Evolutionary conservation across 164 flowering plant species (phyloP).

Genomic region (Aristolochia fimbriata): DNA sequence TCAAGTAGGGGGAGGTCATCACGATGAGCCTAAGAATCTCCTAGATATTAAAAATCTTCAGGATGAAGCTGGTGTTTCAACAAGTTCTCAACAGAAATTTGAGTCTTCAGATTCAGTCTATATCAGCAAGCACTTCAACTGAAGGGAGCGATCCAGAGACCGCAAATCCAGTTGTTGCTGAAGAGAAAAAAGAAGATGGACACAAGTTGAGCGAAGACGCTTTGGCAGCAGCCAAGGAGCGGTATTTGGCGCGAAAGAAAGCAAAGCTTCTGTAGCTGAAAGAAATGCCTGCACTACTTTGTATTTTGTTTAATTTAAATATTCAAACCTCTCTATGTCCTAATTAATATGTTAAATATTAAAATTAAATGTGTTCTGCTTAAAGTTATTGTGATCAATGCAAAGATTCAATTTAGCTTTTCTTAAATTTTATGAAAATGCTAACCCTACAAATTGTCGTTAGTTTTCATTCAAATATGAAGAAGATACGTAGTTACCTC

Average conservation of each 20-base stretch:
- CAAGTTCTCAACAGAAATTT: not conserved
- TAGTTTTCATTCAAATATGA: no score
- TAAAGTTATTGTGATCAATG: no score
- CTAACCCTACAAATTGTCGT: no score
- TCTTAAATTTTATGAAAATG: no score
- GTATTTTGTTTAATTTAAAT: no score
- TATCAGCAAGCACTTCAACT: not conserved
- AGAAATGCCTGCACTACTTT: not conserved
- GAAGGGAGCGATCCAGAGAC: not conserved
- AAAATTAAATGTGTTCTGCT: no score
- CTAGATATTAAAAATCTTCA: no score
- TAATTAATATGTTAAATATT: no score
- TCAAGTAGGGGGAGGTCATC: not conserved
- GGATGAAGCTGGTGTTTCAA: not conserved
- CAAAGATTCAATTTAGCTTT: no score
- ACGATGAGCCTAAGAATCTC: not conserved
- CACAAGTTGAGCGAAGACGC: conserved; percentile 9
- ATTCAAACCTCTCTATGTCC: no score
- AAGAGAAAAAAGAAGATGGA: not conserved
- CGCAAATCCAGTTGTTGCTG: not conserved
- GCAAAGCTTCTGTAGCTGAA: conserved; percentile 4
- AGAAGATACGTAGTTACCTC: no score
- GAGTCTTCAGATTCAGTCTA: conserved; percentile 2
- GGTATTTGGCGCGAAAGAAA: conserved; percentile 15
- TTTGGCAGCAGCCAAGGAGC: conserved; percentile 11